Conservation (phyloP, 2,329 filamentous ascomycete genomes). For the Arthrobotrys iridis region DNA sequence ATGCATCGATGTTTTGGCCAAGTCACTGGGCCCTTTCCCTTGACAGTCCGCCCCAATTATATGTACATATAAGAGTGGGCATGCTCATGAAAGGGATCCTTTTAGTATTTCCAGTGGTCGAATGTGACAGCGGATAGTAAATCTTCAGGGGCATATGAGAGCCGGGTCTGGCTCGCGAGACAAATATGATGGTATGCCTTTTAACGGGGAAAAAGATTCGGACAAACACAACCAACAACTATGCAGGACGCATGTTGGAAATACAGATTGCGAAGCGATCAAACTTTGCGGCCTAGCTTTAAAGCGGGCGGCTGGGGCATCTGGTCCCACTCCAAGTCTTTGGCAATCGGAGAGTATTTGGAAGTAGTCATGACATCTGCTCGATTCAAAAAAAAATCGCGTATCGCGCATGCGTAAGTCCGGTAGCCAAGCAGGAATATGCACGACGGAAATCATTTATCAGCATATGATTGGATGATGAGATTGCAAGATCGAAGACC, state of each 20-base stretch:
- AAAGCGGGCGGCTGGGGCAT: not conserved
- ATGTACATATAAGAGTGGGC: not conserved
- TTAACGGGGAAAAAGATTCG: not conserved
- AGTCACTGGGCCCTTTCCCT: not conserved
- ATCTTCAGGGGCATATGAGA: no score
- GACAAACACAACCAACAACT: conserved; percentile 23
- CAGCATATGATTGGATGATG: conserved; percentile 29
- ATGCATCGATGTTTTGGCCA: no score
- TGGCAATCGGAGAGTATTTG: conserved; percentile 17
- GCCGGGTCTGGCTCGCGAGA: no score
- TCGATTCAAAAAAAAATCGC: conserved; percentile 49
- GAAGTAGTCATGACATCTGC: conserved; percentile 34
- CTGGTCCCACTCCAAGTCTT: conserved; percentile 9
- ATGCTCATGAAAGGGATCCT: not conserved
- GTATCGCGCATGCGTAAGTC: conserved; percentile 35
- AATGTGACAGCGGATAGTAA: no score
- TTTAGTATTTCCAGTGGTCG: not conserved
- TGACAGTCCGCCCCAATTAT: not conserved
- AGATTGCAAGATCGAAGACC: conserved; percentile 44
- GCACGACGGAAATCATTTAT: not conserved
- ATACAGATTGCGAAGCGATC: conserved; percentile 7
- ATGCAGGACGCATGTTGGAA: conserved; percentile 16
- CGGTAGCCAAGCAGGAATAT: conserved; percentile 19
- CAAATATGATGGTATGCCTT: not conserved
- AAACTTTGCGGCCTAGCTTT: conserved; percentile 21